Conservation (phyloP, 257 asterid species). For the Ilex aquifolium region DNA sequence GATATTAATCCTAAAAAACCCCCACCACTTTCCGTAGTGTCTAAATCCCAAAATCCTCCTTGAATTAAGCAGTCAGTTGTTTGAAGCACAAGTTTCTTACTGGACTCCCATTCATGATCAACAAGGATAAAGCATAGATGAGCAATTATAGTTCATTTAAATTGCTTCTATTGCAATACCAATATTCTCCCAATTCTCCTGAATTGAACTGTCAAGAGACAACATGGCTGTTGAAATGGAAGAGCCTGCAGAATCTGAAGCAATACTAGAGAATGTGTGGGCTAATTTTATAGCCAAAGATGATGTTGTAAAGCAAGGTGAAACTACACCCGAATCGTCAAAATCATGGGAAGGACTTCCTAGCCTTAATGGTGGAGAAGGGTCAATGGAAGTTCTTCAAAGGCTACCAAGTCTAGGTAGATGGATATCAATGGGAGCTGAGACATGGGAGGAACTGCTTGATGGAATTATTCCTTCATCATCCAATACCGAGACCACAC, state of each 20-base stretch:
- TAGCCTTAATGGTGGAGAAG: slow-evolving; percentile 26
- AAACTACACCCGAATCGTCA: neutral
- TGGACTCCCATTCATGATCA: slow-evolving; percentile 22
- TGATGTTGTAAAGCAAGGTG: neutral
- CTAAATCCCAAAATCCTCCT: slow-evolving; percentile 42
- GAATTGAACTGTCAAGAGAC: neutral
- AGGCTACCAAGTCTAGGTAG: slow-evolving; percentile 69
- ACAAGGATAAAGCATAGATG: neutral
- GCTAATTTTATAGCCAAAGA: slow-evolving; percentile 45
- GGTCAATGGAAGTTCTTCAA: slow-evolving; percentile 25
- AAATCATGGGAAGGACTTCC: slow-evolving; percentile 39
- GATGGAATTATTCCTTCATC: slow-evolving; percentile 20
- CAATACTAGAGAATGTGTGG: slow-evolving; percentile 62
- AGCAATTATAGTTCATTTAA: neutral
- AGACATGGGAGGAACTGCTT: slow-evolving; percentile 61
- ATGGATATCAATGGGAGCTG: slow-evolving; percentile 69
- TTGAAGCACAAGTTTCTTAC: slow-evolving; percentile 39
- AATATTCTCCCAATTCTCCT: neutral
- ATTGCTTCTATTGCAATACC: neutral
- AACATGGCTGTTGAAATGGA: slow-evolving; percentile 23
- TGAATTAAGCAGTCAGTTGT: slow-evolving; percentile 34
- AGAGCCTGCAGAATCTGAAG: slow-evolving; percentile 18
- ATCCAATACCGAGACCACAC: neutral
- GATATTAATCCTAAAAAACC: too few species aligned
- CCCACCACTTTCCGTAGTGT: slow-evolving; percentile 18